phyloP scores from a whole-genome alignment of 2,329 filamentous ascomycete genomes.

The Ceratocystis eucalypticola region DNA sequence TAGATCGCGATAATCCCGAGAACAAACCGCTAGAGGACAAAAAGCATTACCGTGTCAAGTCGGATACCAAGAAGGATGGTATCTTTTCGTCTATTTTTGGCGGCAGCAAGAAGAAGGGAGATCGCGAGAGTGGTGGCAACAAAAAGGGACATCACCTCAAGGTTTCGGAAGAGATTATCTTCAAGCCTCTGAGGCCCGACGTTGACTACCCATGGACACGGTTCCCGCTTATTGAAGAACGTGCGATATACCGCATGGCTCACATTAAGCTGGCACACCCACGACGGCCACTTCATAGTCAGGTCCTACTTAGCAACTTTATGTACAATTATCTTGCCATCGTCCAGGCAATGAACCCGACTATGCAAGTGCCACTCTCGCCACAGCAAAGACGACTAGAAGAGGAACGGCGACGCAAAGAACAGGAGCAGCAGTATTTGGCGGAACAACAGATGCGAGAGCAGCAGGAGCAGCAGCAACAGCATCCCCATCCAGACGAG shows the following conservation, averaged over 20 bases:
- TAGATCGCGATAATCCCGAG: conserved; percentile 65
- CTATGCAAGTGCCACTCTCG: conserved; percentile 79
- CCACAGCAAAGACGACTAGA: conserved; percentile 55
- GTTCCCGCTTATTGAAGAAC: conserved; percentile 88
- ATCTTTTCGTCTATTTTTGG: conserved; percentile 92
- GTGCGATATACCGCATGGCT: conserved; percentile 96
- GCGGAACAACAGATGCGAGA: conserved; percentile 35
- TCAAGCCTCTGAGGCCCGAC: conserved; percentile 64
- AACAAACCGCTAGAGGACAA: conserved; percentile 67
- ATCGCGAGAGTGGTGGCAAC: conserved; percentile 48
- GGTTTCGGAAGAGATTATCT: conserved; percentile 64
- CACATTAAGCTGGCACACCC: conserved; percentile 99
- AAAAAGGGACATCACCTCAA: conserved; percentile 65
- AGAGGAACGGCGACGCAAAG: conserved; percentile 39
- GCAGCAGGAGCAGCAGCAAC: conserved; percentile 30
- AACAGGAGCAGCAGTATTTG: conserved; percentile 37
- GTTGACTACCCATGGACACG: conserved; percentile 93
- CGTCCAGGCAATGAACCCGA: conserved; percentile 96
- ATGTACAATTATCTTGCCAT: conserved; percentile 99
- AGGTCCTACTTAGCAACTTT: conserved; percentile 94
- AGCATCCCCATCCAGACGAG: conserved; percentile 25
- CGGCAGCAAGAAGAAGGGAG: conserved; percentile 73
- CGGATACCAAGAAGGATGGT: conserved; percentile 74
- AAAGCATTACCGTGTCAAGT: conserved; percentile 69
- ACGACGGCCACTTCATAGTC: conserved; percentile 76